These are phyloP conservation scores for Orobanche coerulescens DNA, from an alignment of 257 asterid species.

Conservation along the genomic window DNA sequence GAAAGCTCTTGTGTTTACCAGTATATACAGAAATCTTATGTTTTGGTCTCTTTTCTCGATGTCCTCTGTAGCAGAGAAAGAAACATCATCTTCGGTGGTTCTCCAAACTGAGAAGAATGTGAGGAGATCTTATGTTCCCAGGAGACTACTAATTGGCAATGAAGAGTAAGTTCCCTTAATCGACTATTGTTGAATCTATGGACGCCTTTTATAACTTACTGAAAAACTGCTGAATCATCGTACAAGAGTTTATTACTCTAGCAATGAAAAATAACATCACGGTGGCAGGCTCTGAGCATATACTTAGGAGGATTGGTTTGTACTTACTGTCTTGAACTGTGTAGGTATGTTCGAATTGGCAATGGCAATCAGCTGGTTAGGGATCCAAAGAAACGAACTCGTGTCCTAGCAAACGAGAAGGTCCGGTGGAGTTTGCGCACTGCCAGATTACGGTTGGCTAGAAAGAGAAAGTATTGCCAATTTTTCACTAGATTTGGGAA, in stretches of 20 bases:
- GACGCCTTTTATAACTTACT: constrained; percentile 8
- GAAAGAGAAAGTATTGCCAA: constrained; percentile 79
- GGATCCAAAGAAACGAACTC: constrained; percentile 87
- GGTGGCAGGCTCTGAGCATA: background rate
- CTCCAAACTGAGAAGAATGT: constrained; percentile 36
- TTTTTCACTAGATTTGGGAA: constrained; percentile 89
- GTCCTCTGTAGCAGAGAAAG: constrained; percentile 42
- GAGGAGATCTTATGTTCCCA: constrained; percentile 61
- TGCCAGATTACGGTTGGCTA: constrained; percentile 80
- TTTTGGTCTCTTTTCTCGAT: constrained; percentile 20
- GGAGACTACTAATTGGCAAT: constrained; percentile 68
- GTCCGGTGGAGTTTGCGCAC: constrained; percentile 96
- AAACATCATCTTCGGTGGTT: constrained; percentile 30
- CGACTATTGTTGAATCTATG: constrained; percentile 9
- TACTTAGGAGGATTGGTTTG: constrained; percentile 1
- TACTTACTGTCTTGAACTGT: constrained; percentile 22
- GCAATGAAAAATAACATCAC: background rate
- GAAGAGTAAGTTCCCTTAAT: constrained; percentile 64
- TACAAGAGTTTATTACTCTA: background rate
- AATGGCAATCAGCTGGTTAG: constrained; percentile 89
- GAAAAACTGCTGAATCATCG: constrained; percentile 6
- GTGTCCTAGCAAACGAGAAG: constrained; percentile 77
- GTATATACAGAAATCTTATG: constrained; percentile 15
- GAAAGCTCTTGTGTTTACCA: background rate
- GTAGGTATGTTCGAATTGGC: constrained; percentile 80